These are phyloP conservation scores for Aspergillus homomorphus DNA, from an alignment of 495 filamentous ascomycete genomes.

Conservation along the genomic window DNA sequence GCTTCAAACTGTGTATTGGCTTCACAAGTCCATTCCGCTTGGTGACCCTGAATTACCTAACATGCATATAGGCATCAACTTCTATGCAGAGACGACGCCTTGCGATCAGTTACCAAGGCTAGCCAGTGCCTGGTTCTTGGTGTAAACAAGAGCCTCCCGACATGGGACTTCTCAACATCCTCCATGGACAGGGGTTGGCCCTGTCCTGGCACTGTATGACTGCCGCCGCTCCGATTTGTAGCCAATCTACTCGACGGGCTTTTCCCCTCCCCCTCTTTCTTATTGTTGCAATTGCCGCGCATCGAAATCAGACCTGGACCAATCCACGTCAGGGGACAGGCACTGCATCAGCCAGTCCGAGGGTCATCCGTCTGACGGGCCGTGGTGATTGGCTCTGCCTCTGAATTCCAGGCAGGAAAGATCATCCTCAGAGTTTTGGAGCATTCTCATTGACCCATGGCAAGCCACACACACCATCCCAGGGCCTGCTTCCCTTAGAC, in stretches of 20 bases:
- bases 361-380: constrained; percentile 8
- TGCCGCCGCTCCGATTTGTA: neutral
- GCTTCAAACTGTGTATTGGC: neutral
- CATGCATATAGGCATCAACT: constrained; percentile 1
- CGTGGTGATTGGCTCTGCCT: constrained; percentile 15
- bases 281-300: constrained; percentile 3
- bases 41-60: constrained; percentile 4
- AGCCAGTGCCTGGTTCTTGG: neutral
- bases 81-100: neutral
- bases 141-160: neutral
- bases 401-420: constrained; percentile 18
- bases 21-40: neutral
- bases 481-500: constrained; percentile 9
- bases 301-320: constrained; percentile 12
- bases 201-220: neutral
- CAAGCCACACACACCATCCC: constrained; percentile 13
- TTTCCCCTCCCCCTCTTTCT: neutral
- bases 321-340: constrained; percentile 14
- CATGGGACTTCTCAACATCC: neutral
- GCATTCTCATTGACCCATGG: constrained; percentile 20
- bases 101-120: neutral
- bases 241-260: constrained; percentile 2
- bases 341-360: constrained; percentile 1
- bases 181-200: neutral
- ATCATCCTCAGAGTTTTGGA: constrained; percentile 21